These are phyloP conservation scores for Aspergillus pseudoglaucus DNA, from an alignment of 2,329 filamentous ascomycete species.

Conservation along the genomic window DNA sequence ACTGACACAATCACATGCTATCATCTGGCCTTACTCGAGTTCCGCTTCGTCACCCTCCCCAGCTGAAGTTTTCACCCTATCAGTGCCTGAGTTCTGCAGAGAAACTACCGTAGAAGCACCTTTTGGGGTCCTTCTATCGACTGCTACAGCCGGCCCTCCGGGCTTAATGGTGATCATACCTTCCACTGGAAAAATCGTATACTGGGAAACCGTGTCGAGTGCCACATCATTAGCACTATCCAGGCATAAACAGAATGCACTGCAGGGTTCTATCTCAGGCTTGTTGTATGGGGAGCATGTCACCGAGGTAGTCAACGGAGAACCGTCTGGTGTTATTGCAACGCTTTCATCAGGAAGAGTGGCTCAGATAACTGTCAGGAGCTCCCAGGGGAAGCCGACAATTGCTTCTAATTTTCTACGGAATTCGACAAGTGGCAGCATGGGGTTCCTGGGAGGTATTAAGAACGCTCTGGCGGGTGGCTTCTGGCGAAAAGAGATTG, in stretches of 20 bases:
- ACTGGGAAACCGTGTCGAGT: conserved; percentile 92
- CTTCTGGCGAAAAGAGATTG: conserved; percentile 68
- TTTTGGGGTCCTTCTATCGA: conserved; percentile 73
- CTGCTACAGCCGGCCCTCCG: conserved; percentile 70
- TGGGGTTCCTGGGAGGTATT: conserved; percentile 74
- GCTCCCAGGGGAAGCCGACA: conserved; percentile 76
- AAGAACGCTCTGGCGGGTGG: conserved; percentile 67
- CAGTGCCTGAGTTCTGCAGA: conserved; percentile 66
- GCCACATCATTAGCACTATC: conserved; percentile 78
- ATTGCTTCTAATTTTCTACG: conserved; percentile 73
- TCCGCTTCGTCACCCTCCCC: conserved; percentile 22
- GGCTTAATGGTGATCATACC: conserved; percentile 84
- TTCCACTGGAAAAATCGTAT: conserved; percentile 74
- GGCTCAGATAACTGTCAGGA: conserved; percentile 77
- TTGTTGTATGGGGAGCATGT: conserved; percentile 74
- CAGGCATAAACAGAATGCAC: conserved; percentile 70
- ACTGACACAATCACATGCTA: conserved; percentile 72
- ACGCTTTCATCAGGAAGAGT: conserved; percentile 79
- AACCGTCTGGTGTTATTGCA: conserved; percentile 80
- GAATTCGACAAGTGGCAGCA: conserved; percentile 48
- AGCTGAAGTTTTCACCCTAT: conserved; percentile 67
- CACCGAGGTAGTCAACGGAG: conserved; percentile 71
- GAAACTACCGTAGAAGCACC: conserved; percentile 65
- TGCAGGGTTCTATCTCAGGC: conserved; percentile 67
- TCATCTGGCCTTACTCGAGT: conserved; percentile 80